Evolutionary conservation across 2,329 filamentous ascomycete species (phyloP), one percentile per base, ranked within the genome.

Genomic region (Akanthomyces uredinophilus): DNA sequence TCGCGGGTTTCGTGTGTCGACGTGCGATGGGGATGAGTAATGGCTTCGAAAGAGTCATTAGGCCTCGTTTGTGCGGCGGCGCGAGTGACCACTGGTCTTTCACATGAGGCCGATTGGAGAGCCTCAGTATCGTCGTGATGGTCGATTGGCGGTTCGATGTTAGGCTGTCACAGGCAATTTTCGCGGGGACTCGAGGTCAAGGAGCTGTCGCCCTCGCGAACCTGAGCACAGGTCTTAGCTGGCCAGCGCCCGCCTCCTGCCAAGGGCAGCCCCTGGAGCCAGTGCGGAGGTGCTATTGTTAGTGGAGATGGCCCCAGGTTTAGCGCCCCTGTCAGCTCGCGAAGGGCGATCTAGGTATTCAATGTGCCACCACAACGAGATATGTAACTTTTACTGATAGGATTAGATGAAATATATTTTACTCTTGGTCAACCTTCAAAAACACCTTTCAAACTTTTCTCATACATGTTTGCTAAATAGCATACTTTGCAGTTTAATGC

Each of bases 101-200:
- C 49, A 60, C 58, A 60, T 60, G 39, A 46, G 50, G 49, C 29
- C 39, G 57, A 60, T 60, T 60, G 39, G 22, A 18, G 37, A 53
- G 58, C 20, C 41, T 39, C 20, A 29, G 35, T 27, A 35, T 52
- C 5, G 58, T 41, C 20, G 56, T 22, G 11, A 41, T 60, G 46
- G n/a, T 53, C 14, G 14, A 58, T 49, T 14, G 14, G 14, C 20
- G 24, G 54, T 32, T 51, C 41, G 47, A 50, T 41, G 44, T 32
- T 29, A 44, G 49, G 22, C 35, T 59, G 46, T 32, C 35, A 43
- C 35, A 14, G 13, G 24, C 46, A 16, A 32, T 4, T 22, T 44
- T 18, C 32, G 16, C 29, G 1, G 4, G 44, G 47, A 37, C 47
- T 41, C 4, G 39, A 41, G 41, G 24, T 35, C 24, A 11, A 39